phyloP scores from a whole-genome alignment of 441 rosid species.

The Adansonia madagascariensis region DNA sequence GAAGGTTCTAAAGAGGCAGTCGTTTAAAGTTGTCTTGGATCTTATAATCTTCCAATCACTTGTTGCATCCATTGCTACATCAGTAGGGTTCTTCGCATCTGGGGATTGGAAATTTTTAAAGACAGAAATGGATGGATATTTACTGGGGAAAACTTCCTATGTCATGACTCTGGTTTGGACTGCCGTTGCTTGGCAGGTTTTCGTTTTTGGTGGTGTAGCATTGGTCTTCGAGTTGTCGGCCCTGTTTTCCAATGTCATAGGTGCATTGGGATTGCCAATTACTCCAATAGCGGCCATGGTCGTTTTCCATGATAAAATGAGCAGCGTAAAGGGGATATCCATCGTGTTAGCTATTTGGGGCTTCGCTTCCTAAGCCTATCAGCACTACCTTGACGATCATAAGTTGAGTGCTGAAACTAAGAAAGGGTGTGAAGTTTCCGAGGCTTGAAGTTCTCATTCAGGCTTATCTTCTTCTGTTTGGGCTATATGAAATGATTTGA shows the following conservation, averaged over 20 bases:
- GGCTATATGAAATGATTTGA: neutral
- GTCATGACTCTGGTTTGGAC: slow-evolving; percentile 52
- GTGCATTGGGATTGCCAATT: slow-evolving; percentile 45
- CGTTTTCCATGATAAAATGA: slow-evolving; percentile 45
- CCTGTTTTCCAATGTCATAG: slow-evolving; percentile 43
- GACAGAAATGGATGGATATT: slow-evolving; percentile 42
- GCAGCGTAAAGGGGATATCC: slow-evolving; percentile 36
- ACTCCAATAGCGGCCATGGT: slow-evolving; percentile 46
- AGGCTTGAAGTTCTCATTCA: neutral
- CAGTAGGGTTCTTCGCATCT: slow-evolving; percentile 43
- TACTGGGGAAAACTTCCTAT: slow-evolving; percentile 44
- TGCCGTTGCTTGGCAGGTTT: slow-evolving; percentile 46
- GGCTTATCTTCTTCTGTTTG: neutral
- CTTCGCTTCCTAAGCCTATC: slow-evolving; percentile 45
- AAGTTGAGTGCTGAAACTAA: slow-evolving; percentile 20
- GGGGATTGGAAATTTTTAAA: slow-evolving; percentile 45
- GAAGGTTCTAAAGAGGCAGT: slow-evolving; percentile 39
- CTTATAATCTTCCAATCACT: slow-evolving; percentile 36
- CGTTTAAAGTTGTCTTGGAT: slow-evolving; percentile 36
- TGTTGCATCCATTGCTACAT: slow-evolving; percentile 36
- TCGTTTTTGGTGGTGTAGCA: slow-evolving; percentile 35
- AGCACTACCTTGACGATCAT: slow-evolving; percentile 47
- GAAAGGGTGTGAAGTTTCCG: neutral
- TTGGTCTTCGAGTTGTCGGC: slow-evolving; percentile 49
- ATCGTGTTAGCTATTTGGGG: slow-evolving; percentile 48